A percentile compares a stretch with the other conserved stretches of the same genome.
Evolutionary conservation across 2,329 filamentous ascomycete species (phyloP).

Genomic region (Penicillium expansum): DNA sequence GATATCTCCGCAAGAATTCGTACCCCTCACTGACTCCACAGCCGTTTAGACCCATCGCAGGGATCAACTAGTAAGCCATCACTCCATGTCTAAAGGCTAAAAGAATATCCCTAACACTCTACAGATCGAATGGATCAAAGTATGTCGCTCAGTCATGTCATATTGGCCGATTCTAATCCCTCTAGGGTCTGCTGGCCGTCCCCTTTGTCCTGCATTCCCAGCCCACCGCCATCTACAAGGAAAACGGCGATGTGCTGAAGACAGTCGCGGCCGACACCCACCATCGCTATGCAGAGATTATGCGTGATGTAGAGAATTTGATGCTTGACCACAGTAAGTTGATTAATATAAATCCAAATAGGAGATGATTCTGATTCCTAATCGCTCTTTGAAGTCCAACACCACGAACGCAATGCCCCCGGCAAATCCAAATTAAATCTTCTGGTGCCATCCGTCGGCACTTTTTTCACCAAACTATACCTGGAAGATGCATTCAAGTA

Average conservation of each 20-base stretch:
- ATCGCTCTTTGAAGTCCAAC: no score
- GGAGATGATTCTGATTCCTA: no score
- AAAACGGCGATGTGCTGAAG: conserved; percentile 60
- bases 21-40: conserved; percentile 35
- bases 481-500: conserved; percentile 88
- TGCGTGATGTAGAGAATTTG: conserved; percentile 87
- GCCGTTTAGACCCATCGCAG: conserved; percentile 70
- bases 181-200: conserved; percentile 73
- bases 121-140: conserved; percentile 88
- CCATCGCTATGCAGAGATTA: conserved; percentile 88
- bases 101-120: conserved; percentile 5
- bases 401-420: conserved; percentile 66
- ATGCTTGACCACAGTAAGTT: conserved; percentile 92
- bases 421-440: conserved; percentile 87
- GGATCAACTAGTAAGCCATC: conserved; percentile 70
- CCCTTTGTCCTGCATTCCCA: conserved; percentile 96
- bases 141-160: conserved; percentile 26
- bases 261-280: conserved; percentile 79
- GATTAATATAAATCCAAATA: no score
- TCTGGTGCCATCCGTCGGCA: conserved; percentile 85
- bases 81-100: neutral
- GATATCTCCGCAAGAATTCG: conserved; percentile 5
- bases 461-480: conserved; percentile 84
- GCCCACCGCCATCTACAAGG: conserved; percentile 80
- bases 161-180: conserved; percentile 15